These are phyloP conservation scores for Malus asiatica DNA, from an alignment of 306 rosid species.

Conservation along the genomic window DNA sequence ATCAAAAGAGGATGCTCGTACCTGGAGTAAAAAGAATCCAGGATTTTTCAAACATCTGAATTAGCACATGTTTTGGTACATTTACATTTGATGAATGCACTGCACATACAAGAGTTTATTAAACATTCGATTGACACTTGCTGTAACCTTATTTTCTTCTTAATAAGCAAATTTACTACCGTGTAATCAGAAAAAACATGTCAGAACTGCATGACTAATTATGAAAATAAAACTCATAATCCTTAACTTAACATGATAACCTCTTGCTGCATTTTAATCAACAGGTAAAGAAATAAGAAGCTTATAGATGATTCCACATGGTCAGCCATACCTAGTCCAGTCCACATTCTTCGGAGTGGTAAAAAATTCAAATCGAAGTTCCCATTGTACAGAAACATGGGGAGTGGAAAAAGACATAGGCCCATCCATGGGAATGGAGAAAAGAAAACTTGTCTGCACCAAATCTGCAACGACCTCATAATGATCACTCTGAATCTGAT, in stretches of 20 bases:
- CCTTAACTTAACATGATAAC: background rate
- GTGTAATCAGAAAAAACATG: too few relatives aligned
- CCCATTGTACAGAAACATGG: constrained; percentile 88
- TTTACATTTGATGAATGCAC: background rate
- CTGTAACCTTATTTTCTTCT: background rate
- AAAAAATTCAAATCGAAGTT: constrained; percentile 89
- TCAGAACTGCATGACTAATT: background rate
- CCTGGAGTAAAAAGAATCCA: constrained; percentile 33
- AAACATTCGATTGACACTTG: background rate
- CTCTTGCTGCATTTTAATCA: background rate
- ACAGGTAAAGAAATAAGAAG: background rate
- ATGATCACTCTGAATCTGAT: constrained; percentile 89
- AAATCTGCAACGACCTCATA: constrained; percentile 93
- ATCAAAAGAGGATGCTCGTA: constrained; percentile 90
- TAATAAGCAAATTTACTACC: too few relatives aligned
- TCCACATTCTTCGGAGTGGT: constrained; percentile 83
- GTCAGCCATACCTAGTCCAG: constrained; percentile 63
- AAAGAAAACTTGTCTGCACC: constrained; percentile 93
- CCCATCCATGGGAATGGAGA: constrained; percentile 95
- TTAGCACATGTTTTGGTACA: background rate
- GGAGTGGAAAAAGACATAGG: constrained; percentile 98
- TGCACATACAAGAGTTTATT: background rate
- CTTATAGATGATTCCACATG: background rate
- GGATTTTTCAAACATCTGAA: background rate
- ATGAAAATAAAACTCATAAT: background rate